Conservation (phyloP, 345 rosid species). For the Fremontodendron californicum region DNA sequence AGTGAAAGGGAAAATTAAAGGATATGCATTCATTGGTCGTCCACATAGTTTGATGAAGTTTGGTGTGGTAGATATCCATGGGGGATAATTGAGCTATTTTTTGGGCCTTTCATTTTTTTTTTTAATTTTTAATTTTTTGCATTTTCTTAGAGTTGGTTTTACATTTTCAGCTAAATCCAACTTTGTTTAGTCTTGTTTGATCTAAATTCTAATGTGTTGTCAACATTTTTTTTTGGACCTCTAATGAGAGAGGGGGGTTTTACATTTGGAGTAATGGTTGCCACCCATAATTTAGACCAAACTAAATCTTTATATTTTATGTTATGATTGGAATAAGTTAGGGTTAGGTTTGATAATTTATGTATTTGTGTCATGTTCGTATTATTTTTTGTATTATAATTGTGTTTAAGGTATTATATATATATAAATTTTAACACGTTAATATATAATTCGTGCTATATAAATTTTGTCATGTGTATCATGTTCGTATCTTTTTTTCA, state of each 20-base stretch:
- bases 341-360: not conserved
- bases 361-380: not conserved
- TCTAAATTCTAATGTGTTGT: not conserved
- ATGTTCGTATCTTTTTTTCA: too few relatives aligned
- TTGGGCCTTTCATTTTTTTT: not conserved
- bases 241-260: not conserved
- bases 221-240: not conserved
- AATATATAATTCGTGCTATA: too few relatives aligned
- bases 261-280: not conserved
- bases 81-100: slow-evolving; percentile 5
- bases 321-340: not conserved
- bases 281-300: not conserved
- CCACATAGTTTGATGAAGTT: slow-evolving; percentile 12
- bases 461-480: too few relatives aligned
- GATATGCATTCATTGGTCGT: not conserved
- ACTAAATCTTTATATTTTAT: not conserved
- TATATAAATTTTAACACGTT: too few relatives aligned
- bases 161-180: not conserved
- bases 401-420: too few relatives aligned
- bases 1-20: not conserved
- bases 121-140: not conserved
- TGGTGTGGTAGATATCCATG: slow-evolving; percentile 12
- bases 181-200: not conserved
- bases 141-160: not conserved
- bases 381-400: not conserved